Base-by-base conservation (phyloP, 2,329 filamentous ascomycete genomes). In the Cladophialophora immunda region DNA sequence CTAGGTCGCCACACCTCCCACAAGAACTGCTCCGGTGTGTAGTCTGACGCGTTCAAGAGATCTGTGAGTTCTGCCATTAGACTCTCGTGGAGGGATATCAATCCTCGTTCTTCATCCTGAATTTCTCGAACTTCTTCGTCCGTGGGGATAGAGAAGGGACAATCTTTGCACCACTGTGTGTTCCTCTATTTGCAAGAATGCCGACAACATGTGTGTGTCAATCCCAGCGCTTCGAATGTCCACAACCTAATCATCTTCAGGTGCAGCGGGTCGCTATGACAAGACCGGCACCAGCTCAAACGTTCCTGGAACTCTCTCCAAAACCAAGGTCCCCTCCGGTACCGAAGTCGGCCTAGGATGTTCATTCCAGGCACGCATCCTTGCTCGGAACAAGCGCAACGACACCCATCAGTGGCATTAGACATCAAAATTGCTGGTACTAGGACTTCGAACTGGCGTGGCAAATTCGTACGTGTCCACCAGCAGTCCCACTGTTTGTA, bases 161-260 rank as follows among this genome's bases (percentile, higher is more conserved):
- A 62, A 15, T 1, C 1, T 22, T 55, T 62, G 8, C 22, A 1
- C 30, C 19, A 19, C 15, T 9, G 50, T 15, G 38, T n/a, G n/a
- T n/a, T n/a, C n/a, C n/a, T n/a, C n/a, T n/a, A n/a, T n/a, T n/a
- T n/a, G n/a, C n/a, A n/a, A n/a, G n/a, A n/a, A 30, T 61, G 32
- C n/a, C 58, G 58, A 38, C 58, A 61, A 38, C 58, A 61, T 15
- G 58, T 61, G 25, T 61, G 58, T 7, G 58, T 61, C 58, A 61
- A 52, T 6, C 41, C 45, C 29, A 61, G 22, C 9, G 13, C 38
- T 22, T 50, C 29, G 27, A 61, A 61, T 22, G 58, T 52, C 41
- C n/a, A 36, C 36, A 27, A 50, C 29, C 58, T 52, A 3, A 61
- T 27, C 11, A 61, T 25, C 36, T 15, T 9, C 19, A 50, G 19